A percentile compares a stretch with the other conserved stretches of the same genome.
These are phyloP conservation scores for Gyromitra esculenta DNA, from an alignment of 2,329 filamentous ascomycete species.

Conservation along the genomic window DNA sequence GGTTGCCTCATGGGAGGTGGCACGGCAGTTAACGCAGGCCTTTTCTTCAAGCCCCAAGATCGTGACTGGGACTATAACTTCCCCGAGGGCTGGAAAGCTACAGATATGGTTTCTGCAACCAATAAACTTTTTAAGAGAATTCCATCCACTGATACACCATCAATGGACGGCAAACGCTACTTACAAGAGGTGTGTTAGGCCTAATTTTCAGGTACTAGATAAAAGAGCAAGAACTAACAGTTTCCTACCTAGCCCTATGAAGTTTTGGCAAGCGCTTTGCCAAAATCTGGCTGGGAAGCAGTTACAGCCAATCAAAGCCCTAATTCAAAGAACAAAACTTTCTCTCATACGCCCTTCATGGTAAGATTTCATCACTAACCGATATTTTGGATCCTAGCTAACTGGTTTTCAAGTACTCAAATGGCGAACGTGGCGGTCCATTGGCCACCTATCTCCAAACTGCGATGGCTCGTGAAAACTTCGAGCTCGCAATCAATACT, in stretches of 20 bases:
- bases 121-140: conserved; percentile 73
- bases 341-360: conserved; percentile 20
- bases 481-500: conserved; percentile 74
- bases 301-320: conserved; percentile 59
- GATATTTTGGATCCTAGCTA: conserved; percentile 8
- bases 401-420: conserved; percentile 63
- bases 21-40: conserved; percentile 72
- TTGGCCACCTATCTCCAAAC: conserved; percentile 75
- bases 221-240: conserved; percentile 60
- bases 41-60: conserved; percentile 68
- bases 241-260: conserved; percentile 69
- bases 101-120: conserved; percentile 70
- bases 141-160: conserved; percentile 73
- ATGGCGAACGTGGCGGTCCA: conserved; percentile 74
- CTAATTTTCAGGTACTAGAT: too few relatives aligned
- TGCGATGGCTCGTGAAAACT: conserved; percentile 70
- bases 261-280: conserved; percentile 58
- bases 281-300: conserved; percentile 68
- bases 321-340: conserved; percentile 26
- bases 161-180: conserved; percentile 72
- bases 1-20: conserved; percentile 76
- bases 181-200: conserved; percentile 68
- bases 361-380: background rate
- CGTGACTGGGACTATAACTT: conserved; percentile 78
- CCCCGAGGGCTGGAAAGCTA: conserved; percentile 74